Conservation (phyloP, 495 filamentous ascomycete genomes). For the Xylaria acuta region DNA sequence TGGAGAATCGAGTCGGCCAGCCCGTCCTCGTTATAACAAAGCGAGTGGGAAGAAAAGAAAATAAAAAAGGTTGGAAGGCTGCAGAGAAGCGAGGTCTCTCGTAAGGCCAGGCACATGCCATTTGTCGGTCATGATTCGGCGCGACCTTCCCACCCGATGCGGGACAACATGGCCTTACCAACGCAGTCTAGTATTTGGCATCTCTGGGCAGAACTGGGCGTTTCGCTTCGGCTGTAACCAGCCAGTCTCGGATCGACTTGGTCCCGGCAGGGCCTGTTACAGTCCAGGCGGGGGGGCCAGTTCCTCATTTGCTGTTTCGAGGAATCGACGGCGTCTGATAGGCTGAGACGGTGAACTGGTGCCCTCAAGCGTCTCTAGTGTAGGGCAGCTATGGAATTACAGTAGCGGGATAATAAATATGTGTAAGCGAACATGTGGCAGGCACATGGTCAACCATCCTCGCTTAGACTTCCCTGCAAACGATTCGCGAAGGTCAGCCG, state of each 20-base stretch:
- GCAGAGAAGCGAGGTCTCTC: slow-evolving; percentile 1
- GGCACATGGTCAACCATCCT: slow-evolving; percentile 2
- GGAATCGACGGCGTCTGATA: slow-evolving; percentile 1
- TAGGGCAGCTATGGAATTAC: not conserved
- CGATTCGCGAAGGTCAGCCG: not conserved
- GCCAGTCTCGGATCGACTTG: slow-evolving; percentile 16
- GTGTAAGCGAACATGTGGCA: slow-evolving; percentile 4
- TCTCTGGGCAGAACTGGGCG: slow-evolving; percentile 1
- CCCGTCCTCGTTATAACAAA: slow-evolving; percentile 13
- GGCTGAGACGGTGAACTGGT: not conserved
- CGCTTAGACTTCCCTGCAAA: slow-evolving; percentile 7
- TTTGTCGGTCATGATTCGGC: slow-evolving; percentile 14
- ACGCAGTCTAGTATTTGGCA: slow-evolving; percentile 16
- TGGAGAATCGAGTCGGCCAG: slow-evolving; percentile 17
- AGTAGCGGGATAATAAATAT: not conserved
- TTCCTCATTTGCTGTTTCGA: slow-evolving; percentile 4
- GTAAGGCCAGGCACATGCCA: slow-evolving; percentile 4
- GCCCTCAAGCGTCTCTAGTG: not conserved
- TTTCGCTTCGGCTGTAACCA: slow-evolving; percentile 3
- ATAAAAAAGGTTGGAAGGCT: not conserved
- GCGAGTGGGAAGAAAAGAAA: not conserved
- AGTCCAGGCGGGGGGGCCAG: slow-evolving; percentile 9
- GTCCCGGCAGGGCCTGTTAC: slow-evolving; percentile 16
- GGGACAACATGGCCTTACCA: not conserved
- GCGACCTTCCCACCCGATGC: slow-evolving; percentile 10